Conservation (phyloP, 257 asterid species). For the Solanum neorickii region DNA sequence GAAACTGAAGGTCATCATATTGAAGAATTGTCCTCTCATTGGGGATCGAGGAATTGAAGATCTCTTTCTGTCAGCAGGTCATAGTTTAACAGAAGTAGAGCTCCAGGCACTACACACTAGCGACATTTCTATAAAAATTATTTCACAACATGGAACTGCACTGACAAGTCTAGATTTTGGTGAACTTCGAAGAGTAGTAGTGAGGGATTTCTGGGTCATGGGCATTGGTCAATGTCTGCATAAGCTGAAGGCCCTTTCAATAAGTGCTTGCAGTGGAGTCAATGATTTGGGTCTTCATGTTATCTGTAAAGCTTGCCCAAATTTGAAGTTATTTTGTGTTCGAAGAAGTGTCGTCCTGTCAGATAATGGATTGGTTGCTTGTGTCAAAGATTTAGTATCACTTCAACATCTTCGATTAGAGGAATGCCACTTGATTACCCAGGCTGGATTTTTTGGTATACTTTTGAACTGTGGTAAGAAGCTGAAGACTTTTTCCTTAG, state of each 20-base stretch:
- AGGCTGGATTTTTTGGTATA: constrained; percentile 45
- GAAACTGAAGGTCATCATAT: no score
- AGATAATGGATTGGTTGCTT: constrained; percentile 51
- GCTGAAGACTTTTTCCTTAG: constrained; percentile 45
- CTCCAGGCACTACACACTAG: constrained; percentile 49
- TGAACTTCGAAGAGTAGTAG: not conserved
- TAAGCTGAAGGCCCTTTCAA: constrained; percentile 47
- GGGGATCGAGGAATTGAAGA: constrained; percentile 18
- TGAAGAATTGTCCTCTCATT: not conserved
- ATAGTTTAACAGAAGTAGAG: constrained; percentile 33
- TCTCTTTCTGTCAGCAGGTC: constrained; percentile 45
- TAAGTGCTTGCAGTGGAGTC: constrained; percentile 60
- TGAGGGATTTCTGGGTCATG: constrained; percentile 94
- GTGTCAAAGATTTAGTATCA: constrained; percentile 38
- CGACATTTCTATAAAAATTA: constrained; percentile 15
- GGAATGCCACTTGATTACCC: constrained; percentile 65
- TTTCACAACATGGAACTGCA: not conserved
- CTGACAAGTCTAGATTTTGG: not conserved
- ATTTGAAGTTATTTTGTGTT: constrained; percentile 35
- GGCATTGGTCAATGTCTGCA: constrained; percentile 67
- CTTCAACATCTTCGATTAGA: constrained; percentile 58
- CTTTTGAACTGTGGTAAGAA: constrained; percentile 44
- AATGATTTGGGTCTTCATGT: constrained; percentile 59
- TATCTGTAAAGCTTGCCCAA: constrained; percentile 56
- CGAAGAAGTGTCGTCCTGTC: constrained; percentile 48